Conservation (phyloP, 2,329 filamentous ascomycete species). For the Pseudogymnoascus sp. region DNA sequence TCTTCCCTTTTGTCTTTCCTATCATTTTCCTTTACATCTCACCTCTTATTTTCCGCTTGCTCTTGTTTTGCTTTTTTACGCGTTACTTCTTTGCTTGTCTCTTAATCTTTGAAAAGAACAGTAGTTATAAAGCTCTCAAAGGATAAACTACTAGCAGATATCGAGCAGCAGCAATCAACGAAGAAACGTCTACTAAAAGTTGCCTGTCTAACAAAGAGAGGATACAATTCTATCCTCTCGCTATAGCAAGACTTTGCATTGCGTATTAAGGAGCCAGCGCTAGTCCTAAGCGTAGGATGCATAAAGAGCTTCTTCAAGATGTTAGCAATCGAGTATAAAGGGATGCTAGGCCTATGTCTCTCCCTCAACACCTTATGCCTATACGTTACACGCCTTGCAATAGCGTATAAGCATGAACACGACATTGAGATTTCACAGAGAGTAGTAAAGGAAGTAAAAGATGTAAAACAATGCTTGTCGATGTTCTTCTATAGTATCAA, state of each 20-base stretch:
- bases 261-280: background rate
- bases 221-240: no score
- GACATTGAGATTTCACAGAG: background rate
- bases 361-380: background rate
- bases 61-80: background rate
- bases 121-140: background rate
- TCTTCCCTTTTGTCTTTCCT: background rate
- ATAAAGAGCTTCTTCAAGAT: background rate
- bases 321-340: background rate
- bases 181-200: background rate
- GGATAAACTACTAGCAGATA: background rate
- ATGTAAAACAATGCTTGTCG: background rate
- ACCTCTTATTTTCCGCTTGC: background rate
- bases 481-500: background rate
- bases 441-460: background rate
- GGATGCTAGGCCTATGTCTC: background rate
- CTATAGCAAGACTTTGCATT: background rate
- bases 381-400: background rate
- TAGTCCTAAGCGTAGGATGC: background rate
- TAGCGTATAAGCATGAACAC: background rate
- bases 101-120: background rate
- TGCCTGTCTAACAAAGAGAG: background rate
- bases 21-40: background rate
- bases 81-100: background rate
- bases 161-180: background rate